Evolutionary conservation across 495 filamentous ascomycete genomes (phyloP), one percentile per base, ranked within the genome.

Genomic region (Penicillium fimorum): DNA sequence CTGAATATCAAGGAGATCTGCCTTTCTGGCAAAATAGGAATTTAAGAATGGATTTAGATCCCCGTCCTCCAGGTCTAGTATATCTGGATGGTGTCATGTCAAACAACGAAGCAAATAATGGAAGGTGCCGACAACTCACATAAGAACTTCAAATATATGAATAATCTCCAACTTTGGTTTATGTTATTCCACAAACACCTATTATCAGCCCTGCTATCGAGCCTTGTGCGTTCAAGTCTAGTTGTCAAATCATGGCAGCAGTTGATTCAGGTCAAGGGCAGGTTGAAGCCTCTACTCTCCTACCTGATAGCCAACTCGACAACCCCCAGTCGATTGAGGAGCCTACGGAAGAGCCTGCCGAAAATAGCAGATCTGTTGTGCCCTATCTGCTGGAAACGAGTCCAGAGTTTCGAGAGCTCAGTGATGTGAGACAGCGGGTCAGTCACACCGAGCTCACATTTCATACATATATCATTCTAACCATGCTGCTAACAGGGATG

Each of bases 151-250:
- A n/a, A n/a, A n/a, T n/a, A n/a, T 37, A 3, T n/a, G 15, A n/a
- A n/a, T 13, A 5, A 37, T 37, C 7, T n/a, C 32, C 32, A 35
- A 15, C 5, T 1, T 37, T n/a, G 13, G 12, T 5, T 15, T 37
- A 5, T 2, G 15, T n/a, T 37, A n/a, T 37, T 37, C n/a, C 35
- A 15, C 6, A 12, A 35, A n/a, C 15, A 49, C 40, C 18, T 22
- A 1, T 24, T 22, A 10, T 13, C 82, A 70, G 18, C 86, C 78
- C 8, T 77, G 76, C 0, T 24, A 22, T 5, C 0, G 40, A 24
- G 11, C 18, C 18, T n/a, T n/a, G 15, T 37, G 15, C 4, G 33
- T 1, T 37, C 7, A 6, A 6, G 33, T n/a, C 13, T n/a, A 37
- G 13, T 37, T 37, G 15, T 13, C 33, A 37, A 37, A 37, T n/a